phyloP scores from a whole-genome alignment of 306 rosid species.

The Medicago ruthenica region DNA sequence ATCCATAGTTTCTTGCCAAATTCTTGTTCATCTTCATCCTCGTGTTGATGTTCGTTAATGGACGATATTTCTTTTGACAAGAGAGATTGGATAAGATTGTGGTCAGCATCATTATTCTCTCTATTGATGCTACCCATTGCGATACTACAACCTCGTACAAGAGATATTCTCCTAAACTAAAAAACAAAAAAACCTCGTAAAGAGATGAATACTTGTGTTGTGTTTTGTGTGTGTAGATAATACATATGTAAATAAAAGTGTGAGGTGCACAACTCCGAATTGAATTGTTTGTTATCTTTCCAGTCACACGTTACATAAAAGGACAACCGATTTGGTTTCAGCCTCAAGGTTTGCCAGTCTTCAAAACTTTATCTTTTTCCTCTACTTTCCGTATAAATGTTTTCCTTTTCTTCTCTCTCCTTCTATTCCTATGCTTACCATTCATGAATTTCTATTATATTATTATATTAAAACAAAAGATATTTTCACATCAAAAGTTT shows the following conservation, averaged over 20 bases:
- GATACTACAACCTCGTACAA: not conserved
- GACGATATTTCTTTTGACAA: not conserved
- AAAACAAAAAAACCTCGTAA: too few relatives aligned
- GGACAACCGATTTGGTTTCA: not conserved
- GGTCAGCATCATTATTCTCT: not conserved
- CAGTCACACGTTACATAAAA: not conserved
- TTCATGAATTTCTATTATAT: too few relatives aligned
- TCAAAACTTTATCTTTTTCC: not conserved
- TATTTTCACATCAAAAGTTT: too few relatives aligned
- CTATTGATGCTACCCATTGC: not conserved
- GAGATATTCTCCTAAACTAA: too few relatives aligned
- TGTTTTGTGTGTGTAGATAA: too few relatives aligned
- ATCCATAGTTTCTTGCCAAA: constrained; percentile 47
- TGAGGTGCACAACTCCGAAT: not conserved
- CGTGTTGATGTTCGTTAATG: not conserved
- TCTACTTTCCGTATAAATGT: not conserved
- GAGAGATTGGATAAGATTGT: constrained; percentile 7
- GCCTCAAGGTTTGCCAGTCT: not conserved
- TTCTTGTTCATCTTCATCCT: not conserved
- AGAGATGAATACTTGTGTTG: not conserved
- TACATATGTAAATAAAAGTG: not conserved
- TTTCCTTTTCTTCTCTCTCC: too few relatives aligned
- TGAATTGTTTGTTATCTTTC: not conserved
- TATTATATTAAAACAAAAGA: too few relatives aligned
- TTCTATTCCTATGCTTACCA: too few relatives aligned